Base-by-base conservation (phyloP, 2,329 filamentous ascomycete genomes). In the Volutella citrinella region DNA sequence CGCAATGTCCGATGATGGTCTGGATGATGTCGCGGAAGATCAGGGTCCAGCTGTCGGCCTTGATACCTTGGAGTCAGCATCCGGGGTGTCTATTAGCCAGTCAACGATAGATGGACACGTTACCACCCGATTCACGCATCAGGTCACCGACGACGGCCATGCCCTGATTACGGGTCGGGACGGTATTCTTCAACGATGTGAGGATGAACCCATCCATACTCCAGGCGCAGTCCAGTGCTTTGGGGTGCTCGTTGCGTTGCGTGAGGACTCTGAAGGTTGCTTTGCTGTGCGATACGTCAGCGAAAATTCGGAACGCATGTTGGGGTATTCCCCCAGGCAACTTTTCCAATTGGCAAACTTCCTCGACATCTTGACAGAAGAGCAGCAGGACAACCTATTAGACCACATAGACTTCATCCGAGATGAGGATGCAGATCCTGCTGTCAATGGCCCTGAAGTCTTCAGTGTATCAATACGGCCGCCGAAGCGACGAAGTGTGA, bases 131-230 rank as follows among this genome's bases (percentile, higher is more conserved):
- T 95, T 94, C 62, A 84, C 82, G 47, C 87, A 95, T 54, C 69
- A 85, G 5, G 66, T 83, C 17, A 89, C 85, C 0, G 79, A 85
- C 3, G 84, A 80, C 12, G 88, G 88, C 0, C 87, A 95, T 62
- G 80, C 84, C 17, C 76, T 95, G 19, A 86, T 95, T 34, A 93
- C 87, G 1, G 88, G 88, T 6, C 74, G 84, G 35, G 80, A 87
- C 33, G 82, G 80, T 3, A 77, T 73, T 1, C 64, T 93, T 27
- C 85, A 94, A 55, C 76, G 80, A 32, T 95, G 89, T 54, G 89
- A 95, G 59, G 89, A 95, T 52, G 89, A 95, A 52, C 88, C 89
- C 0, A 95, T 95, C 17, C 87, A 91, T 46, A 83, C 88, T 2
- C 89, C 89, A 1, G 88, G 88, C 20, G 85, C 86, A 2, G 65